Evolutionary conservation across 1,284 basidiomycete genomes (phyloP).

Genomic region (Puccinia novopanici): DNA sequence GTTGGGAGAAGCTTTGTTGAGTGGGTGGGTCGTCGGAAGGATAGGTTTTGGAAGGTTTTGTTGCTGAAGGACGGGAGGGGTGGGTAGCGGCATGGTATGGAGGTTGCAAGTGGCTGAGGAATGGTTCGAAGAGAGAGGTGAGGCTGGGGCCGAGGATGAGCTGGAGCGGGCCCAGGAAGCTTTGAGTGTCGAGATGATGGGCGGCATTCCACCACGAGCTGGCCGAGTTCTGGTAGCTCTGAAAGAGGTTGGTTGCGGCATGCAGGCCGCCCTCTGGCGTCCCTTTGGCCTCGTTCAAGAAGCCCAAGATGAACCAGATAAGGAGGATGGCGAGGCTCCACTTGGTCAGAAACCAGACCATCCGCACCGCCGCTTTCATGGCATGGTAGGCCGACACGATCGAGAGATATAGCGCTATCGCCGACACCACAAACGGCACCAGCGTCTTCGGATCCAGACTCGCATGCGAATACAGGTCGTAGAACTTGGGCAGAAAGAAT

Average conservation of each 20-base stretch:
- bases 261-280: neutral
- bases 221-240: slow-evolving; percentile 16
- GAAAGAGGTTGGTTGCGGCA: neutral
- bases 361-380: slow-evolving; percentile 20
- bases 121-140: slow-evolving; percentile 21
- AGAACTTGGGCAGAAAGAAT: slow-evolving; percentile 36
- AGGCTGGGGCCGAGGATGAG: slow-evolving; percentile 20
- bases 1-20: neutral
- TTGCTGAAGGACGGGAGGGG: neutral
- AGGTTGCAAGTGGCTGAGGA: slow-evolving; percentile 21
- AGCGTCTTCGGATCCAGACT: slow-evolving; percentile 43
- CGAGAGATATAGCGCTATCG: slow-evolving; percentile 35
- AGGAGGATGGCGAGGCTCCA: slow-evolving; percentile 34
- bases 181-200: neutral
- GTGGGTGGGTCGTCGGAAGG: neutral
- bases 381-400: slow-evolving; percentile 44
- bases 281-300: slow-evolving; percentile 13
- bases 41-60: neutral
- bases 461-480: slow-evolving; percentile 33
- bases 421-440: slow-evolving; percentile 32
- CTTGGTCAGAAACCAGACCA: slow-evolving; percentile 37
- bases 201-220: slow-evolving; percentile 8
- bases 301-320: slow-evolving; percentile 32
- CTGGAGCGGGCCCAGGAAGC: slow-evolving; percentile 10
- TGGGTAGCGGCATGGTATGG: neutral